Evolutionary conservation across 2,329 filamentous ascomycete genomes (phyloP).

Genomic region (Onygena corvina): DNA sequence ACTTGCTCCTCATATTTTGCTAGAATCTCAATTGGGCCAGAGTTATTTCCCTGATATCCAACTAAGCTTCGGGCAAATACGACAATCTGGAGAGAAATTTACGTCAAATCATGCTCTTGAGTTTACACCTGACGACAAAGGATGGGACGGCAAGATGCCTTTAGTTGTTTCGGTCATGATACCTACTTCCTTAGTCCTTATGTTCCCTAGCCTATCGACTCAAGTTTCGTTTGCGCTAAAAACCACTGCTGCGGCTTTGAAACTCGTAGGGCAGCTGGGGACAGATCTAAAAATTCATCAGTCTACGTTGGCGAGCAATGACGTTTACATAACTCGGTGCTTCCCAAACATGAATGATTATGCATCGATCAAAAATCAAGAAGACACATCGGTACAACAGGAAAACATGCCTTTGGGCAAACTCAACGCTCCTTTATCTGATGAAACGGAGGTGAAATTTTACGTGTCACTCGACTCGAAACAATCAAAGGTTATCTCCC

Average conservation of each 20-base stretch:
- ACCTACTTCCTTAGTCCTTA: slow-evolving; percentile 19
- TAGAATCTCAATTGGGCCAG: slow-evolving; percentile 12
- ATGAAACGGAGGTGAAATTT: slow-evolving; percentile 3
- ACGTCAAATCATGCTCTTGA: slow-evolving; percentile 15
- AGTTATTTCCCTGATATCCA: slow-evolving; percentile 20
- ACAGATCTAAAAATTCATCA: slow-evolving; percentile 15
- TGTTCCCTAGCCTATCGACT: slow-evolving; percentile 12
- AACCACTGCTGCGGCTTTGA: slow-evolving; percentile 11
- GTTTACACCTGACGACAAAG: slow-evolving; percentile 16
- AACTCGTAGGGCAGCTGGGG: slow-evolving; percentile 15
- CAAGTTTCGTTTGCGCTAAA: slow-evolving; percentile 17
- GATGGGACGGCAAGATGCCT: slow-evolving; percentile 19
- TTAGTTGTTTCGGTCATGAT: slow-evolving; percentile 20
- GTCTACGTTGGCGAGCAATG: slow-evolving; percentile 15
- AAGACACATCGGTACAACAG: slow-evolving; percentile 3
- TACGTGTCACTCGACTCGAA: slow-evolving; percentile 7
- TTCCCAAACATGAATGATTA: slow-evolving; percentile 19
- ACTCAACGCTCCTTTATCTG: slow-evolving; percentile 1
- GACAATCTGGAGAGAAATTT: slow-evolving; percentile 11
- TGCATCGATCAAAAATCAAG: slow-evolving; percentile 1
- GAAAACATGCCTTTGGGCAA: neutral
- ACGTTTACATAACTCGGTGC: slow-evolving; percentile 21
- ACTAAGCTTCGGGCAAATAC: slow-evolving; percentile 17
- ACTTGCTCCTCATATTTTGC: slow-evolving; percentile 13
- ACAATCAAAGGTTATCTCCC: slow-evolving; percentile 8